These are phyloP conservation scores for Boletus sp. DNA, from an alignment of 768 basidiomycete species.

Conservation along the genomic window DNA sequence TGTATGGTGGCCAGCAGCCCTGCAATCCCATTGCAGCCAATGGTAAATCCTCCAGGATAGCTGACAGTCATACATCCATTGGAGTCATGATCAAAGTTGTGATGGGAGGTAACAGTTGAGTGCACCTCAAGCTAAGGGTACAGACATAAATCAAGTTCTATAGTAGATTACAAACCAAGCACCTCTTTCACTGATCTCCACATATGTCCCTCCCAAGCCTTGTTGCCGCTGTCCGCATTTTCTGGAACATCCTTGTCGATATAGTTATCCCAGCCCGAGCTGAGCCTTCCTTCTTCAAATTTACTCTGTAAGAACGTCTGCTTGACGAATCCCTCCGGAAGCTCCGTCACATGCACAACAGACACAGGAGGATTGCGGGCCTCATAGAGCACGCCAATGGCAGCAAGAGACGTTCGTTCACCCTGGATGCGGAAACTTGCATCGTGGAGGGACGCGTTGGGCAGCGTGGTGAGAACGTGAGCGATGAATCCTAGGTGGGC, in stretches of 20 bases:
- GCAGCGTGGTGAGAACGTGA: conserved; percentile 33
- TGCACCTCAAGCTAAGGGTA: background rate
- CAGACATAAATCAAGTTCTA: background rate
- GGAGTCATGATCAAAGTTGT: background rate
- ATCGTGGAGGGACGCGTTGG: conserved; percentile 26
- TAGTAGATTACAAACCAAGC: conserved; percentile 20
- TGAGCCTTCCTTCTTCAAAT: conserved; percentile 30
- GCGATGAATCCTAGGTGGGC: conserved; percentile 34
- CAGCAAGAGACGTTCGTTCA: conserved; percentile 28
- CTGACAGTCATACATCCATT: too few species aligned
- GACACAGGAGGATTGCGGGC: conserved; percentile 19
- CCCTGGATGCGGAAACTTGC: conserved; percentile 37
- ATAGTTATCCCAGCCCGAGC: conserved; percentile 36
- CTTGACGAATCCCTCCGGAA: conserved; percentile 30
- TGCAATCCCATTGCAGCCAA: too few species aligned
- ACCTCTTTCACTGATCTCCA: conserved; percentile 32
- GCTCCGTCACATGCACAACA: conserved; percentile 21
- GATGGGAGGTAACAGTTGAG: conserved; percentile 2
- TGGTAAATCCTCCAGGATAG: background rate
- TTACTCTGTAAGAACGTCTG: conserved; percentile 32
- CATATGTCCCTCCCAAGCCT: conserved; percentile 33
- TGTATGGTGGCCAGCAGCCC: too few species aligned
- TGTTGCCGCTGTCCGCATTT: conserved; percentile 31
- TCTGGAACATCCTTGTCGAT: conserved; percentile 30
- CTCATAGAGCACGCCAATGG: conserved; percentile 30